Evolutionary conservation across 1,139 yeast genomes (phyloP).

Genomic region (Blastobotrys raffinosifermentans): DNA sequence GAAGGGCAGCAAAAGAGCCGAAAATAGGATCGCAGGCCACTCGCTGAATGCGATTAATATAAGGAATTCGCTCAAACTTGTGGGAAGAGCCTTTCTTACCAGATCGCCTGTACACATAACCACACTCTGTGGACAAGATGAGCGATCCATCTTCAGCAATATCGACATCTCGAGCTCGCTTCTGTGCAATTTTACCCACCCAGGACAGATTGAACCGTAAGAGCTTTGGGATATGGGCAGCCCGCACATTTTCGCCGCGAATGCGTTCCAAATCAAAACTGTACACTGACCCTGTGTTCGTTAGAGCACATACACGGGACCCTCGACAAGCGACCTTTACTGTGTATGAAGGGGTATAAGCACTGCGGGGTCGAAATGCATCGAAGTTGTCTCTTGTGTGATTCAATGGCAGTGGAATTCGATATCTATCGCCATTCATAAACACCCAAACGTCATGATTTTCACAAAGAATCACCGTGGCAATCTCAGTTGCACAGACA

Average conservation of each 20-base stretch:
- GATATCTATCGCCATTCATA: conserved; percentile 52
- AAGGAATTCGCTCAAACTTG: conserved; percentile 52
- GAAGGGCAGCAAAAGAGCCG: conserved; percentile 61
- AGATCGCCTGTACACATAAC: conserved; percentile 45
- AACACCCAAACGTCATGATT: conserved; percentile 60
- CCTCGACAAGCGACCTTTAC: conserved; percentile 21
- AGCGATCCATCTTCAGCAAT: conserved; percentile 65
- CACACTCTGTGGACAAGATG: conserved; percentile 60
- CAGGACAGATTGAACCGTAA: conserved; percentile 7
- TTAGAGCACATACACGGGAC: conserved; percentile 28
- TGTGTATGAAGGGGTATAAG: conserved; percentile 11
- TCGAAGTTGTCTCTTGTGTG: conserved; percentile 16
- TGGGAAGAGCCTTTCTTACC: conserved; percentile 11
- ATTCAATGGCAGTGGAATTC: conserved; percentile 32
- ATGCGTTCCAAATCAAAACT: conserved; percentile 20
- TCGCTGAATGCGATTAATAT: conserved; percentile 47
- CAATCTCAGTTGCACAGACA: conserved; percentile 62
- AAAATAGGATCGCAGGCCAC: conserved; percentile 66
- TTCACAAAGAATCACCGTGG: conserved; percentile 60
- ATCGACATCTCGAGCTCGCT: conserved; percentile 51
- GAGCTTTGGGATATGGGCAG: conserved; percentile 10
- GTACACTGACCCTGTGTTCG: conserved; percentile 30
- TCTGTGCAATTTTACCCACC: conserved; percentile 18
- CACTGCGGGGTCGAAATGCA: conserved; percentile 11
- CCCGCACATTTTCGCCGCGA: conserved; percentile 1